These are phyloP conservation scores for Tuber magnatum DNA, from an alignment of 495 filamentous ascomycete genomes.

Conservation along the genomic window DNA sequence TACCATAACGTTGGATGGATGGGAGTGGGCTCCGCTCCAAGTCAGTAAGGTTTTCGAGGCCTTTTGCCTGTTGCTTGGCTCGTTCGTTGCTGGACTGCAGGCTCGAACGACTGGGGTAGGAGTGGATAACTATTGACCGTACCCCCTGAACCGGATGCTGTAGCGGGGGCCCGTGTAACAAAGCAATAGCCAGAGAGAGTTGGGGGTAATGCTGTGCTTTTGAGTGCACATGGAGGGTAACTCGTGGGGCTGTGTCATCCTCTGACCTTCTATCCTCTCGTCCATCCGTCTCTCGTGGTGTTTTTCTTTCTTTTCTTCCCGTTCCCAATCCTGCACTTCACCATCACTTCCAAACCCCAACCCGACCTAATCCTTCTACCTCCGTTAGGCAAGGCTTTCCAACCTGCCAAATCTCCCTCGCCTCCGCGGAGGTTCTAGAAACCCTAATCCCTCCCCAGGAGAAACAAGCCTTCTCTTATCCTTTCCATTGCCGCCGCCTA, in stretches of 20 bases:
- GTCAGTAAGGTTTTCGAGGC: conserved; percentile 12
- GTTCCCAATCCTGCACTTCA: background rate
- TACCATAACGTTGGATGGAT: conserved; percentile 27
- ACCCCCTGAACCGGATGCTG: background rate
- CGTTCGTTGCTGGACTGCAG: background rate
- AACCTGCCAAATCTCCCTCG: background rate
- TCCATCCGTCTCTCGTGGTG: background rate
- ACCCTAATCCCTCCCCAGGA: conserved; percentile 7
- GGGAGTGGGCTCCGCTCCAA: conserved; percentile 26
- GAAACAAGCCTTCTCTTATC: conserved; percentile 17
- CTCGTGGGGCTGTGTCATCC: conserved; percentile 2
- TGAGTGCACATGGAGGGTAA: background rate
- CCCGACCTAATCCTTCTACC: background rate
- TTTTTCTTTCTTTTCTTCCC: background rate
- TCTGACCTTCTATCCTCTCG: background rate
- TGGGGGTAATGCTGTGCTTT: background rate
- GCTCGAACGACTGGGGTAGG: background rate
- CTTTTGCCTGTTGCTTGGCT: background rate
- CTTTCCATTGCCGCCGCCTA: conserved; percentile 9
- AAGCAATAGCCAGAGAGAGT: background rate
- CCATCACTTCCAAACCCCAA: background rate
- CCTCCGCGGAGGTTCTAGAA: conserved; percentile 30
- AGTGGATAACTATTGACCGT: background rate
- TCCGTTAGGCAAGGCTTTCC: background rate
- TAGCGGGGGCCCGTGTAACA: conserved; percentile 1